Percentiles rank a stretch among this genome's conserved stretches.
Evolutionary conservation across 495 filamentous ascomycete species (phyloP).

Genomic region (Amorphotheca resinae): DNA sequence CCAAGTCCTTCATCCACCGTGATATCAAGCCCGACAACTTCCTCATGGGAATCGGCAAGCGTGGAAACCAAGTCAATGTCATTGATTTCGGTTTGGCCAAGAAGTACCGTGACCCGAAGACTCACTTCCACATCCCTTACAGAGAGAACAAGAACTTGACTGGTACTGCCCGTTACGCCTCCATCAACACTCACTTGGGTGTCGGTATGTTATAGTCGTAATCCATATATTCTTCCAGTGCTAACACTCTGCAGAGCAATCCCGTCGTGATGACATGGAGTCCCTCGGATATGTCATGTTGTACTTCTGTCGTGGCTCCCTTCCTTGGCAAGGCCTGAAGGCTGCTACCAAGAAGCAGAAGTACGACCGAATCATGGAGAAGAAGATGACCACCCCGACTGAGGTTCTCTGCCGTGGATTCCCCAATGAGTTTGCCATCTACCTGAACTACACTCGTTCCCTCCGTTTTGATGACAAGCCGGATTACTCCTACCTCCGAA

Average conservation of each 20-base stretch:
- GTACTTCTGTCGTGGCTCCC: conserved; percentile 98
- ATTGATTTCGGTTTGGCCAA: conserved; percentile 99
- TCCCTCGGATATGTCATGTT: conserved; percentile 99
- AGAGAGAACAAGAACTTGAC: conserved; percentile 99
- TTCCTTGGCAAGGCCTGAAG: conserved; percentile 99
- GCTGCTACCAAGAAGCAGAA: conserved; percentile 99
- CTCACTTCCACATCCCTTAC: conserved; percentile 99
- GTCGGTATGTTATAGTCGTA: conserved; percentile 47
- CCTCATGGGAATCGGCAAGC: conserved; percentile 99
- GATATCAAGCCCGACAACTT: conserved; percentile 99
- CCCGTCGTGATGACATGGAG: conserved; percentile 99
- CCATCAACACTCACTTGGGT: conserved; percentile 97
- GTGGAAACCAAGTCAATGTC: conserved; percentile 99
- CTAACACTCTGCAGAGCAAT: conserved; percentile 62
- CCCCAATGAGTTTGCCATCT: conserved; percentile 99
- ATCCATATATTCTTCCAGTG: neutral
- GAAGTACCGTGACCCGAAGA: conserved; percentile 99
- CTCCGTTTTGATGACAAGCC: conserved; percentile 99
- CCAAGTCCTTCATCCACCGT: conserved; percentile 99
- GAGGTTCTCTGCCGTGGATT: conserved; percentile 98
- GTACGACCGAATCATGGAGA: conserved; percentile 99
- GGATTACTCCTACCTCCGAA: conserved; percentile 98
- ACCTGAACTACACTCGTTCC: conserved; percentile 97
- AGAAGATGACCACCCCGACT: conserved; percentile 99
- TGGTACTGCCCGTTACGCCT: conserved; percentile 96